Percentiles rank a stretch among this genome's conserved stretches.
phyloP scores from a whole-genome alignment of 2,329 filamentous ascomycete genomes.

The Aspergillus sp. region DNA sequence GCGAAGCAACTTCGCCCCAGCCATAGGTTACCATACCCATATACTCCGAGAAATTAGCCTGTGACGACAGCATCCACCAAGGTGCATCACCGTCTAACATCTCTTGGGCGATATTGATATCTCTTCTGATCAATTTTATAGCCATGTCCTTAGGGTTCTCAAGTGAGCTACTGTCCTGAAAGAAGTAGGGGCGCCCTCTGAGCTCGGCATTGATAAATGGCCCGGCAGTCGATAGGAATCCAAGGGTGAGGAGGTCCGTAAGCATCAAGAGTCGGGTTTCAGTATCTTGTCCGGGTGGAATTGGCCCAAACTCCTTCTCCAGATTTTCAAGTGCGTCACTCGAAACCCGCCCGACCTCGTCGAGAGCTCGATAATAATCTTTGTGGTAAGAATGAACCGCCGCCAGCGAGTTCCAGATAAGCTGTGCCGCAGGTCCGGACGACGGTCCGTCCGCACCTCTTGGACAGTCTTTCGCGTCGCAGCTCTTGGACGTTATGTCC shows the following conservation, averaged over 20 bases:
- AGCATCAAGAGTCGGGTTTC: slow-evolving; percentile 9
- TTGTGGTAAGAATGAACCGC: slow-evolving; percentile 4
- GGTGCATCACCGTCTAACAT: background rate
- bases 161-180: background rate
- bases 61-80: background rate
- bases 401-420: slow-evolving; percentile 17
- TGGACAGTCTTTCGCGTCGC: background rate
- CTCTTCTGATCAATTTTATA: slow-evolving; percentile 4
- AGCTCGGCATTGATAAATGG: slow-evolving; percentile 9
- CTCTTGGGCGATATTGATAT: slow-evolving; percentile 10
- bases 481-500: background rate
- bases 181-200: background rate
- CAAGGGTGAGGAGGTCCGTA: slow-evolving; percentile 12
- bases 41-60: slow-evolving; percentile 11
- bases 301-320: slow-evolving; percentile 17
- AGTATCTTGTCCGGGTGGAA: slow-evolving; percentile 10
- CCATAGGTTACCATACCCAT: slow-evolving; percentile 8
- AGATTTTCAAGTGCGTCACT: slow-evolving; percentile 7
- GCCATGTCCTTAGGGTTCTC: slow-evolving; percentile 7
- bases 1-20: slow-evolving; percentile 6
- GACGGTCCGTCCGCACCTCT: background rate
- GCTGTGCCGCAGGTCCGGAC: slow-evolving; percentile 13
- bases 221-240: slow-evolving; percentile 6
- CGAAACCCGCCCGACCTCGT: background rate
- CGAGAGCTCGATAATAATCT: background rate